Percentiles rank a stretch among this genome's conserved stretches.
Evolutionary conservation across 306 rosid genomes (phyloP).

Genomic region (Cicer arietinum): DNA sequence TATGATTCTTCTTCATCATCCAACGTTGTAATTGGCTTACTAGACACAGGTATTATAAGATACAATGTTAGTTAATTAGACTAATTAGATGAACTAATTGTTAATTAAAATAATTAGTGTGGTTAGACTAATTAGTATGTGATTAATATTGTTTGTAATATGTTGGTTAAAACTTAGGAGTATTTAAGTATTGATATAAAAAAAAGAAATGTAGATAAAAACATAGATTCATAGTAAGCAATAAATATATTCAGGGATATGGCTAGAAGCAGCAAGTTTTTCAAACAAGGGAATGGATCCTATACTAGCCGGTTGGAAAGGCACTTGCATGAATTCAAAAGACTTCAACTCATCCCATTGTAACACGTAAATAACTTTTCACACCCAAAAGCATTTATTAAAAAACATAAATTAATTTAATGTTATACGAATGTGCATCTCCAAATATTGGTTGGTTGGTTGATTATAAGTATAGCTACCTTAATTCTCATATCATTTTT

Average conservation of each 20-base stretch:
- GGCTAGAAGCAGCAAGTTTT: conserved; percentile 86
- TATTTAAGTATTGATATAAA: background rate
- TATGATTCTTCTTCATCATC: conserved; percentile 47
- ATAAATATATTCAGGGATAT: conserved; percentile 55
- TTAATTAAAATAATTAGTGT: too few species aligned
- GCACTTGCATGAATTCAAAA: conserved; percentile 63
- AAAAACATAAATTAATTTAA: too few species aligned
- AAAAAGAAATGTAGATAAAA: background rate
- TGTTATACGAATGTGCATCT: too few species aligned
- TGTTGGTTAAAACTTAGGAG: too few species aligned
- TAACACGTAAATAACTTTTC: conserved; percentile 52
- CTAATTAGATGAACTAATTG: too few species aligned
- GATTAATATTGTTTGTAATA: too few species aligned
- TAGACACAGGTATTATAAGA: conserved; percentile 59
- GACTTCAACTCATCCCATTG: conserved; percentile 73
- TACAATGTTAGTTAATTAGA: too few species aligned
- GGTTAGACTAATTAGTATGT: too few species aligned
- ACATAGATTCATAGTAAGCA: background rate
- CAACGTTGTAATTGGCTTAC: conserved; percentile 66
- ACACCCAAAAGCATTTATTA: too few species aligned
- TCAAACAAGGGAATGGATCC: conserved; percentile 61
- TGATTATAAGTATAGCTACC: too few species aligned
- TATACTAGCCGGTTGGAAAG: conserved; percentile 80
- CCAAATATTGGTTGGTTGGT: too few species aligned
- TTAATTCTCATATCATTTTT: too few species aligned